Percentiles rank a stretch among this genome's conserved stretches.
These are phyloP conservation scores for Ogataea pignaliae DNA, from an alignment of 805 yeast genomes.

Conservation along the genomic window DNA sequence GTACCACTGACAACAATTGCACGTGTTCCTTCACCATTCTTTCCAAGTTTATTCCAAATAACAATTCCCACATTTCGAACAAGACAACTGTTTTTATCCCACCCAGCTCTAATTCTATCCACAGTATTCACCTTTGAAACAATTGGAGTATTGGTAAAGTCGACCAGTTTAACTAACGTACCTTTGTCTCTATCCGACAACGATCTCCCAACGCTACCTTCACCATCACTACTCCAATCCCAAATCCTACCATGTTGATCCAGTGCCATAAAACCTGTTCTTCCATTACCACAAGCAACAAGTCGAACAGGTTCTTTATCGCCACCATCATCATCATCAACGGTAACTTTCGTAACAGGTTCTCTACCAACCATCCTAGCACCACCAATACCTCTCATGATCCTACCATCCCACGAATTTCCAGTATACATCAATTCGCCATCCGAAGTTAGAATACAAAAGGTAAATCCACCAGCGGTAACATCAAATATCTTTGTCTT, in stretches of 20 bases:
- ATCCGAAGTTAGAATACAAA: conserved; percentile 49
- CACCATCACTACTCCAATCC: conserved; percentile 55
- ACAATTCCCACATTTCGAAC: conserved; percentile 50
- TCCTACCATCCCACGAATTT: conserved; percentile 33
- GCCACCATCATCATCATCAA: conserved; percentile 11
- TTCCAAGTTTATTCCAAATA: conserved; percentile 45
- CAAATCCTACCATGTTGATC: conserved; percentile 46
- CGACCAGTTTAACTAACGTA: conserved; percentile 2
- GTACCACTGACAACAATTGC: conserved; percentile 32
- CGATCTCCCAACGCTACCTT: conserved; percentile 36
- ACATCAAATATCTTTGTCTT: conserved; percentile 39
- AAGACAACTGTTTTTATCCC: conserved; percentile 54
- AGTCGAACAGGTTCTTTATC: conserved; percentile 28
- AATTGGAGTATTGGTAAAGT: conserved; percentile 8
- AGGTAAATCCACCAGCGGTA: conserved; percentile 61
- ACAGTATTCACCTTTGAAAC: conserved; percentile 25
- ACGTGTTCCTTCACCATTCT: conserved; percentile 35
- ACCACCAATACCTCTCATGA: conserved; percentile 9
- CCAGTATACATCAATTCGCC: conserved; percentile 60
- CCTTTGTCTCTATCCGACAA: no score
- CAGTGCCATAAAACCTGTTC: conserved; percentile 60
- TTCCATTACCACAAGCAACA: conserved; percentile 53
- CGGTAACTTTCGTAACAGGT: conserved; percentile 7
- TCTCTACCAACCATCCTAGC: conserved; percentile 1
- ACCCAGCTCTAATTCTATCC: conserved; percentile 56